Base-by-base conservation (phyloP, 2,329 filamentous ascomycete species). In the Colletotrichum cordylinicola region DNA sequence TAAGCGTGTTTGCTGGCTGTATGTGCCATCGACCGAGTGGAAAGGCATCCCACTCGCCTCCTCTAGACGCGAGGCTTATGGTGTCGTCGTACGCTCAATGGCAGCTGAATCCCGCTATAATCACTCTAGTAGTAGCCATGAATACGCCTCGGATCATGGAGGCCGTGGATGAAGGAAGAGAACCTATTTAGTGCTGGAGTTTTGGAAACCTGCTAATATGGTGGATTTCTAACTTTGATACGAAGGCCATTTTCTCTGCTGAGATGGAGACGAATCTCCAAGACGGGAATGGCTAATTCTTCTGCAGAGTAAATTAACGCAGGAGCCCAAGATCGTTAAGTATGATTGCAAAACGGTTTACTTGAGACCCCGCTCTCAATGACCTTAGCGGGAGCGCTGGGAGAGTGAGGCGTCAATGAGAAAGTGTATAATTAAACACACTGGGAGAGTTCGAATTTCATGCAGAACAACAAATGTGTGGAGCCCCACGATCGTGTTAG, bases 21-120 rank as follows among this genome's bases (percentile, higher is more conserved):
- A 4, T 0, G n/a, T 21, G n/a, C n/a, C 0, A 52, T 52, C 43
- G 43, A 52, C 2, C 10, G 3, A 1, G 1, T 0, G n/a, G 4
- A 21, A 21, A 6, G 0, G 0, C 43, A 4, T 52, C n/a, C 0
- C 43, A 52, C 10, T 21, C 21, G 1, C n/a, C 43, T 21, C 6
- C 43, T 21, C 6, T n/a, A 52, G n/a, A 52, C 0, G 43, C 6
- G 43, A 52, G 43, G n/a, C 43, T n/a, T 0, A 52, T 52, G 1
- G 10, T 13, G 43, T 21, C 43, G 12, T 52, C n/a, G 43, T 52
- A 6, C 43, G 1, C 2, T 21, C 43, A 52, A 21, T 4, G n/a
- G n/a, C 43, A 52, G 2, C 12, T 52, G n/a, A 4, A 8, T 21
- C n/a, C 10, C 10, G 0, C n/a, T 2, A 8, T 21, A 13, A 52